phyloP scores from a whole-genome alignment of 1,284 basidiomycete species.

The Naganishia liquefaciens region DNA sequence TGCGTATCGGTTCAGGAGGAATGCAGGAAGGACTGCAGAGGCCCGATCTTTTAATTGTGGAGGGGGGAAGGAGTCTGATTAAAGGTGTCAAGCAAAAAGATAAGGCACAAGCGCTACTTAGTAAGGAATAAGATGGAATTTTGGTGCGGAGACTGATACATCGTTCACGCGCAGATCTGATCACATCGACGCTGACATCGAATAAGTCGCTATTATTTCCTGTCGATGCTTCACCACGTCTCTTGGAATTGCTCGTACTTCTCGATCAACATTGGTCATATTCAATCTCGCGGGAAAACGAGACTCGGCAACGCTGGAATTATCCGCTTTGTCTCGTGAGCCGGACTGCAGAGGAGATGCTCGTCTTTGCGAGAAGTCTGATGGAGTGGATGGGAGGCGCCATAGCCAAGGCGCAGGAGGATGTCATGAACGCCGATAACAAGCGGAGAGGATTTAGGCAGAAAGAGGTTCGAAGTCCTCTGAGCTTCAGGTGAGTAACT shows the following conservation, averaged over 20 bases:
- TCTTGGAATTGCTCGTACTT: slow-evolving; percentile 89
- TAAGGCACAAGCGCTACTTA: slow-evolving; percentile 82
- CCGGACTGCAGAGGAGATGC: slow-evolving; percentile 86
- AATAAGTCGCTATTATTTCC: slow-evolving; percentile 87
- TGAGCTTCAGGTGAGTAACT: slow-evolving; percentile 48
- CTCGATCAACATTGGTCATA: slow-evolving; percentile 98
- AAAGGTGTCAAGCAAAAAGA: slow-evolving; percentile 87
- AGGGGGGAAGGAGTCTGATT: slow-evolving; percentile 78
- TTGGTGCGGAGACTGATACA: slow-evolving; percentile 20
- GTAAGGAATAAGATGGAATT: slow-evolving; percentile 55
- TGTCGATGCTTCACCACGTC: slow-evolving; percentile 87
- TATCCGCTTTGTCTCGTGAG: slow-evolving; percentile 88
- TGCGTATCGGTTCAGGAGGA: not conserved
- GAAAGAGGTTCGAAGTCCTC: slow-evolving; percentile 67
- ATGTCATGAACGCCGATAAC: slow-evolving; percentile 1
- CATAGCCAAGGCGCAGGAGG: slow-evolving; percentile 69
- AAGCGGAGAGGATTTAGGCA: slow-evolving; percentile 58
- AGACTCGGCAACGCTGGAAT: slow-evolving; percentile 42
- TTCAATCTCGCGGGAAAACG: slow-evolving; percentile 63
- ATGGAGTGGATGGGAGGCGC: slow-evolving; percentile 98
- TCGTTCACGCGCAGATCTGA: slow-evolving; percentile 63
- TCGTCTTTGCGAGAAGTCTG: slow-evolving; percentile 92
- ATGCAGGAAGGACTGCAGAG: slow-evolving; percentile 72
- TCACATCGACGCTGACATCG: slow-evolving; percentile 73
- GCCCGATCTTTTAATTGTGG: slow-evolving; percentile 90